Evolutionary conservation across 2,329 filamentous ascomycete genomes (phyloP).

Genomic region (Monilinia vaccinii-corymbosi): DNA sequence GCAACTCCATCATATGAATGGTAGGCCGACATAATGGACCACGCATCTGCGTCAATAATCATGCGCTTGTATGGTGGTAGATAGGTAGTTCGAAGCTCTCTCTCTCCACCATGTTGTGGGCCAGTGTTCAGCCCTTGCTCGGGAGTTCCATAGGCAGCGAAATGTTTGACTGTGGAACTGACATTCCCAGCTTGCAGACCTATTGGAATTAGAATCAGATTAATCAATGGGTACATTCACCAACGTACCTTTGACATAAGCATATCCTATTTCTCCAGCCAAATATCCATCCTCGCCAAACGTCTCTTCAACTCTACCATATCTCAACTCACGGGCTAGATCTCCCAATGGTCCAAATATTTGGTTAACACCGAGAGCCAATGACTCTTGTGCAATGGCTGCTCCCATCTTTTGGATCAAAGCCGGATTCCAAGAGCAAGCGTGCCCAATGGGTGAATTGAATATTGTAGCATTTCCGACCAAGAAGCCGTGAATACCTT

Average conservation of each 20-base stretch:
- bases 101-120: constrained; percentile 44
- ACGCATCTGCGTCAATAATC: constrained; percentile 61
- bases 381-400: constrained; percentile 56
- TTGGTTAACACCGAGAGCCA: constrained; percentile 62
- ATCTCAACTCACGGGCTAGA: constrained; percentile 61
- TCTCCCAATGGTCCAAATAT: constrained; percentile 64
- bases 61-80: constrained; percentile 57
- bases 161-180: constrained; percentile 67
- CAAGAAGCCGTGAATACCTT: constrained; percentile 66
- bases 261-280: constrained; percentile 57
- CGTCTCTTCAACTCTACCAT: constrained; percentile 65
- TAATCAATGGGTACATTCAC: background rate
- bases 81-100: constrained; percentile 46
- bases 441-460: constrained; percentile 66
- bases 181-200: constrained; percentile 58
- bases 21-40: constrained; percentile 65
- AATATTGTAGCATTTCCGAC: constrained; percentile 69
- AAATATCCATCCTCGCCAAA: constrained; percentile 62
- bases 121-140: constrained; percentile 66
- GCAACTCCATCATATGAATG: constrained; percentile 67
- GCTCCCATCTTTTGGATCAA: constrained; percentile 58
- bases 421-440: constrained; percentile 59
- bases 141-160: constrained; percentile 57
- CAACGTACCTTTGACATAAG: constrained; percentile 51
- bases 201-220: constrained; percentile 32